Evolutionary conservation across 2,329 filamentous ascomycete genomes (phyloP).

Genomic region (Epichloe gansuensis): DNA sequence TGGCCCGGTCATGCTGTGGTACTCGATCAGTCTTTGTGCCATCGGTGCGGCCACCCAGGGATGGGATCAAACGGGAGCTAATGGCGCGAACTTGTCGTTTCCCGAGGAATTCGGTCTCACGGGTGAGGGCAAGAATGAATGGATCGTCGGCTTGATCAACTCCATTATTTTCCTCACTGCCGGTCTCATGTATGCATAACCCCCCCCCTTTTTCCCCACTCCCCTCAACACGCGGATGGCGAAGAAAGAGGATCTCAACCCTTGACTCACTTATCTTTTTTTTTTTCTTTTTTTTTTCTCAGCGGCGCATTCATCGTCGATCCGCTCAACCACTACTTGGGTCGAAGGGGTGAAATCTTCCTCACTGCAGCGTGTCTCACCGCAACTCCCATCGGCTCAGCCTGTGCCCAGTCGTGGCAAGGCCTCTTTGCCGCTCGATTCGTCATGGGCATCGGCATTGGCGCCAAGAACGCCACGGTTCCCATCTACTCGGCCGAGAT

Average conservation of each 20-base stretch:
- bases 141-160: conserved; percentile 19
- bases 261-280: neutral
- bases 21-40: conserved; percentile 37
- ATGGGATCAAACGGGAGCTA: conserved; percentile 50
- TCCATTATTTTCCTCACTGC: conserved; percentile 26
- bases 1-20: conserved; percentile 26
- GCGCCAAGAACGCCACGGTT: conserved; percentile 48
- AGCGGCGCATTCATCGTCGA: conserved; percentile 18
- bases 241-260: too few relatives aligned
- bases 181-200: conserved; percentile 40
- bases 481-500: conserved; percentile 66
- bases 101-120: conserved; percentile 28
- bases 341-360: conserved; percentile 53
- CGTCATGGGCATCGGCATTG: conserved; percentile 55
- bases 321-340: conserved; percentile 48
- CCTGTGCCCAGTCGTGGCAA: conserved; percentile 51
- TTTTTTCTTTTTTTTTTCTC: neutral
- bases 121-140: conserved; percentile 29
- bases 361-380: conserved; percentile 37
- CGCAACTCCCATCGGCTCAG: conserved; percentile 42
- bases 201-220: neutral
- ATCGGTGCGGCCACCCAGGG: conserved; percentile 44
- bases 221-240: neutral
- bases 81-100: conserved; percentile 48
- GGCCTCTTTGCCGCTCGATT: conserved; percentile 53